Base-by-base conservation (phyloP, 768 basidiomycete species). In the Naematelia encephala region DNA sequence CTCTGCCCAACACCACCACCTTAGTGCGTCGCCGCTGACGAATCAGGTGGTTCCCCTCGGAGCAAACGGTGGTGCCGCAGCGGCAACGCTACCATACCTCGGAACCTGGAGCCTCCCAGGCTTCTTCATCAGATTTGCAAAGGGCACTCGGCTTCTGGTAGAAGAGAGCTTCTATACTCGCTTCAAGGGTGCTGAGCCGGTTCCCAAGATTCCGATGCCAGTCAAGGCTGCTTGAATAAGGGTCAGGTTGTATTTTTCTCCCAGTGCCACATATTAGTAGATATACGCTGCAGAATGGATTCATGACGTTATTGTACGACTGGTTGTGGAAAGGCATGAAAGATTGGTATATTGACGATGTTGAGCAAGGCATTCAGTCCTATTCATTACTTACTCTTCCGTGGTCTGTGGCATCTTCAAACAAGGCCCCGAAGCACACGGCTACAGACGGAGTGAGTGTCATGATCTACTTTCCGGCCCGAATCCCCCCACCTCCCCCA, bases 51-150 rank as follows among this genome's bases (percentile, higher is more conserved):
- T 73, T 23, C 68, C 71, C 2, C 30, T 72, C 21, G 70, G 70
- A 8, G 27, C 59, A 11, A 19, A 51, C 16, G 29, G 45, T 3
- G 70, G 65, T 26, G 58, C 61, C 8, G 70, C 68, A 25, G 44
- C 52, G 5, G 34, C 64, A 16, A 67, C 54, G 5, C 45, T 72
- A 0, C 63, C 62, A 11, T 42, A 91, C 79, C 91, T 97, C 88
- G 93, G 96, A 78, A 91, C 91, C 22, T 74, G 92, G 57, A 89
- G 86, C n/a, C 86, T 86, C 21, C 91, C 90, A 8, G 85, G 85
- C 88, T 90, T 91, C 71, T 91, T 94, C 90, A 82, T 92, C 28
- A 92, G 92, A 78, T 87, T 88, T 3, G 86, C 90, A 1, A 90
- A 88, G 0, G 91, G 90, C 19, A 83, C 83, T 71, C 87, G 89